Evolutionary conservation across 345 rosid species (phyloP).

Genomic region (Adansonia digitata): DNA sequence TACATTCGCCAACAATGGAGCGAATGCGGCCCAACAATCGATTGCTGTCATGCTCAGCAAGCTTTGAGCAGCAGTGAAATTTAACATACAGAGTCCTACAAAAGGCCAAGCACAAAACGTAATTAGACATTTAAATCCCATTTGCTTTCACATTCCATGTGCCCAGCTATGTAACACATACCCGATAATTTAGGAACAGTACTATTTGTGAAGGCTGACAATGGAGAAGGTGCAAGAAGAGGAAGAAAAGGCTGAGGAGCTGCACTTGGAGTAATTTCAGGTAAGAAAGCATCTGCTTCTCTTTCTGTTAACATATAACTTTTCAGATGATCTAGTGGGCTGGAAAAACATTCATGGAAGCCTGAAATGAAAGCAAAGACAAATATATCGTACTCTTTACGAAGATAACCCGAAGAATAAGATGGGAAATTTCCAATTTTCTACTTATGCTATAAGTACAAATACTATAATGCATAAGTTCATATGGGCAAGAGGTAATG

Average conservation of each 20-base stretch:
- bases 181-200: slow-evolving; percentile 81
- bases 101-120: slow-evolving; percentile 10
- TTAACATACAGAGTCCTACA: slow-evolving; percentile 63
- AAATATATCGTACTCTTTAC: neutral
- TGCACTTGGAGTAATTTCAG: slow-evolving; percentile 62
- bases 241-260: slow-evolving; percentile 93
- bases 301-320: slow-evolving; percentile 17
- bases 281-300: slow-evolving; percentile 39
- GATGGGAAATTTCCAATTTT: neutral
- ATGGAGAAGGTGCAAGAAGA: slow-evolving; percentile 82
- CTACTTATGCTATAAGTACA: neutral
- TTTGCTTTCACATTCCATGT: neutral
- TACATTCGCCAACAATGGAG: slow-evolving; percentile 80
- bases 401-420: neutral
- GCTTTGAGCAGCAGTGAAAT: slow-evolving; percentile 64
- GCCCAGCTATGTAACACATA: slow-evolving; percentile 22
- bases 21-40: slow-evolving; percentile 73
- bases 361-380: slow-evolving; percentile 36
- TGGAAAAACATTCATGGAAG: slow-evolving; percentile 33
- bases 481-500: neutral
- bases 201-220: slow-evolving; percentile 68
- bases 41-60: slow-evolving; percentile 71
- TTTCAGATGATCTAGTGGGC: slow-evolving; percentile 17
- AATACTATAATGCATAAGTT: neutral
- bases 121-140: slow-evolving; percentile 2